Base-by-base conservation (phyloP, 2,329 filamentous ascomycete genomes). In the Cadophora sp. region DNA sequence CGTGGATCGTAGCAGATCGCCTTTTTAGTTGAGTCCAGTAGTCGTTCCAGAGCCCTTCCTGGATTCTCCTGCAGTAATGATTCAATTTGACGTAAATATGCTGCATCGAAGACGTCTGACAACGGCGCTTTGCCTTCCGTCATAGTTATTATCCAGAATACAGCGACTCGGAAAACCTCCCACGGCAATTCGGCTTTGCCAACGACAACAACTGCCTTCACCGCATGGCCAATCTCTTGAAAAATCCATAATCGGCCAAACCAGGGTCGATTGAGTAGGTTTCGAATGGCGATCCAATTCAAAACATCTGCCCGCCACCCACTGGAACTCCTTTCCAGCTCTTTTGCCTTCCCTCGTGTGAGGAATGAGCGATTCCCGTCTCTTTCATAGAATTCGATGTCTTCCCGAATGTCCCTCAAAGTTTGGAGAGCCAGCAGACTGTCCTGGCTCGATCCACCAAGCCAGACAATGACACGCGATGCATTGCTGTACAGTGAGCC, bases 391-490 rank as follows among this genome's bases (percentile, higher is more conserved):
- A 18, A 20, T 11, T 45, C 43, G 43, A 13, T 9, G n/a, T 45
- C 43, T 45, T 20, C 14, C 8, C 16, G 5, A 8, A 45, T 45
- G 8, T 45, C 9, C n/a, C 43, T 45, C 43, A 45, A 20, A 13
- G 43, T 45, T 20, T 18, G 18, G 4, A 45, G 43, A 18, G 43
- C 43, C n/a, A 45, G 43, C 16, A 45, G 43, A 45, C 43, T 45
- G 16, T 45, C n/a, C 43, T 45, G n/a, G 11, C 36, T 39, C 36
- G 36, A 39, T 11, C 36, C 36, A 39, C 36, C 74, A 1, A 76
- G 66, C 75, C 75, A 78, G 3, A 74, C 68, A 9, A 74, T 27
- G 8, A 73, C 72, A 39, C 36, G 36, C 36, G 5, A 3, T 39
- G 36, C 36, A 39, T 39, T 39, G 36, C 36, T 39, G 36, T 39